Conservation (phyloP, 2,329 filamentous ascomycete genomes). For the Cryphonectria radicalis region DNA sequence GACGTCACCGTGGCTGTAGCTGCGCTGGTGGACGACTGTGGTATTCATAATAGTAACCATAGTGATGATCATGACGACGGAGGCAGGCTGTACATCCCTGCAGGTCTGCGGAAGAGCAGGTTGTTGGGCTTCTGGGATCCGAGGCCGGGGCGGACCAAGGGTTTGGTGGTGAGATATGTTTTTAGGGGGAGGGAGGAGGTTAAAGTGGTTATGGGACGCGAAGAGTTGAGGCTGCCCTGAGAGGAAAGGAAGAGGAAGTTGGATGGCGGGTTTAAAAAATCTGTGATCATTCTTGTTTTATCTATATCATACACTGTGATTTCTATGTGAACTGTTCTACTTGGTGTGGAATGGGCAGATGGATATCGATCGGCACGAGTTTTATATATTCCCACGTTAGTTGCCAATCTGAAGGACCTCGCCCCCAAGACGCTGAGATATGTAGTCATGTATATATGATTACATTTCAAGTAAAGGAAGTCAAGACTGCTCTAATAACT, state of each 20-base stretch:
- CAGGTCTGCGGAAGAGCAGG: conserved; percentile 47
- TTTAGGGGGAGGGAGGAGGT: conserved; percentile 43
- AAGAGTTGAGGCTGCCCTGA: conserved; percentile 42
- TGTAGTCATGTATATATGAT: too few relatives aligned
- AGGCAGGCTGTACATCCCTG: conserved; percentile 43
- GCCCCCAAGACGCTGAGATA: too few relatives aligned
- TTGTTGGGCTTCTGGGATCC: conserved; percentile 58
- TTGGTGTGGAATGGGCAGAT: too few relatives aligned
- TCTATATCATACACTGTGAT: too few relatives aligned
- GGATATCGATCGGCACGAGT: too few relatives aligned
- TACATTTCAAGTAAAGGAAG: too few relatives aligned
- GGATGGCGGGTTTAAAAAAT: background rate
- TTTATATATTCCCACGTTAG: too few relatives aligned
- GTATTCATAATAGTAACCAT: background rate
- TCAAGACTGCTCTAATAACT: too few relatives aligned
- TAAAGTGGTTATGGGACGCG: conserved; percentile 43
- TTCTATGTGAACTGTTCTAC: too few relatives aligned
- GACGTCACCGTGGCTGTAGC: conserved; percentile 55
- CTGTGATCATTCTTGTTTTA: too few relatives aligned
- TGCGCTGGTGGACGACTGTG: conserved; percentile 46
- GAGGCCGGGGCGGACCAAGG: conserved; percentile 48
- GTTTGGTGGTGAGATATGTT: conserved; percentile 50
- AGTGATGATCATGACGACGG: conserved; percentile 34
- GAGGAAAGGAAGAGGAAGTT: background rate
- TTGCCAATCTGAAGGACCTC: too few relatives aligned